Evolutionary conservation across 176 grass and related monocot genomes (phyloP).

Genomic region (Oryza punctata): DNA sequence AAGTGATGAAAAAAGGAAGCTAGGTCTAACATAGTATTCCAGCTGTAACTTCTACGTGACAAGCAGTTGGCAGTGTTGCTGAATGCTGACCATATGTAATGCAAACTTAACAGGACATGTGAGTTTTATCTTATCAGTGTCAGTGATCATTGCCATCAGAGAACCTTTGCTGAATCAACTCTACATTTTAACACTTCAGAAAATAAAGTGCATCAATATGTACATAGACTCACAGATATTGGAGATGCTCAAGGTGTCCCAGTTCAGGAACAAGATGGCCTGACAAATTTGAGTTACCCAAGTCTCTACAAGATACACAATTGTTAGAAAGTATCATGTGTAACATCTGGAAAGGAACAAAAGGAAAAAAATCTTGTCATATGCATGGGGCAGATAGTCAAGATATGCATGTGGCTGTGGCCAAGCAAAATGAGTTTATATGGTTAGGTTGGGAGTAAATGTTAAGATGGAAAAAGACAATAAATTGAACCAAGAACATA

Average conservation of each 20-base stretch:
- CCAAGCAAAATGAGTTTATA: background rate
- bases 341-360: background rate
- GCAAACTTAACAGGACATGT: background rate
- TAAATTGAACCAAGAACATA: background rate
- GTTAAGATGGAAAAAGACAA: background rate
- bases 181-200: background rate
- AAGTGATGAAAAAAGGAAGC: background rate
- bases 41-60: background rate
- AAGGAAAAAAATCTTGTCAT: background rate
- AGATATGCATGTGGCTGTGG: slow-evolving; percentile 1
- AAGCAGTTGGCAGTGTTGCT: background rate
- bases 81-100: background rate
- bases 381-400: background rate
- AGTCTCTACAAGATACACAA: slow-evolving; percentile 52
- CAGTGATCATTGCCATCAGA: background rate
- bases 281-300: slow-evolving; percentile 83
- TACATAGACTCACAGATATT: slow-evolving; percentile 65
- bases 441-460: background rate
- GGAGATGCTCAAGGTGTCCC: slow-evolving; percentile 65
- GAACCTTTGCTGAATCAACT: background rate
- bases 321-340: background rate
- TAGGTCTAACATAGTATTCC: background rate
- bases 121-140: background rate
- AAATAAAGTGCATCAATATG: background rate
- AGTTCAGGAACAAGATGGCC: slow-evolving; percentile 69